A percentile compares a stretch with the other conserved stretches of the same genome.
These are phyloP conservation scores for Gyromitra esculenta DNA, from an alignment of 2,329 filamentous ascomycete genomes.

Conservation along the genomic window DNA sequence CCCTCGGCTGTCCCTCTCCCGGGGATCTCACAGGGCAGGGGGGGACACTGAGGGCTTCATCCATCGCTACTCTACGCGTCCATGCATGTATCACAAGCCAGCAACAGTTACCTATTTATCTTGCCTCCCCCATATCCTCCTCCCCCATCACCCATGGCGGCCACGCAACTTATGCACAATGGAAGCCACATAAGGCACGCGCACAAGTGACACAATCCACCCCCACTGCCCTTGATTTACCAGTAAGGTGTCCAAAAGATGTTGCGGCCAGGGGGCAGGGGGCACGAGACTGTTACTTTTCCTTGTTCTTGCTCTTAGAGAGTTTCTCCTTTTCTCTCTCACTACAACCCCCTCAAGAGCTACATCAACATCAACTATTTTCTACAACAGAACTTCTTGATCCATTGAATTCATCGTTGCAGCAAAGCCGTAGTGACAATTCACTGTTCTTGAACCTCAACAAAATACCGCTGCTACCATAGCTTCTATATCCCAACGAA, in stretches of 20 bases:
- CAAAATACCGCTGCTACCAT: conserved; percentile 8
- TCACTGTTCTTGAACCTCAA: conserved; percentile 12
- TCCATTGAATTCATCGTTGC: conserved; percentile 25
- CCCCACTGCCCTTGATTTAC: not conserved
- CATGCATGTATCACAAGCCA: not conserved
- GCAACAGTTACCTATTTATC: not conserved
- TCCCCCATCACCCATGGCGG: not conserved
- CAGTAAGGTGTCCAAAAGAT: conserved; percentile 25
- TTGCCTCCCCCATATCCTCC: not conserved
- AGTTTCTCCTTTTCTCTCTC: not conserved
- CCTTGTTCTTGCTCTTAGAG: not conserved
- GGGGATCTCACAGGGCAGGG: conserved; percentile 12
- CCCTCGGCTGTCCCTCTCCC: not conserved
- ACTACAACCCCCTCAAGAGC: not conserved
- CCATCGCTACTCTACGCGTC: not conserved
- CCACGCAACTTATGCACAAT: conserved; percentile 8
- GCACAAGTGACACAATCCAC: conserved; percentile 20
- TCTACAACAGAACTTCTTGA: conserved; percentile 3
- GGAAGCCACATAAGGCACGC: conserved; percentile 6
- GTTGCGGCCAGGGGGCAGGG: not conserved
- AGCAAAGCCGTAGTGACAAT: conserved; percentile 24
- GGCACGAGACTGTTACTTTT: conserved; percentile 22
- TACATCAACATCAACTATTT: not conserved
- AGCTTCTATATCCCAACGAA: conserved; percentile 2
- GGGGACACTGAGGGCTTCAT: not conserved